These are phyloP conservation scores for Caryocar brasiliense DNA, from an alignment of 441 rosid species.

Conservation along the genomic window DNA sequence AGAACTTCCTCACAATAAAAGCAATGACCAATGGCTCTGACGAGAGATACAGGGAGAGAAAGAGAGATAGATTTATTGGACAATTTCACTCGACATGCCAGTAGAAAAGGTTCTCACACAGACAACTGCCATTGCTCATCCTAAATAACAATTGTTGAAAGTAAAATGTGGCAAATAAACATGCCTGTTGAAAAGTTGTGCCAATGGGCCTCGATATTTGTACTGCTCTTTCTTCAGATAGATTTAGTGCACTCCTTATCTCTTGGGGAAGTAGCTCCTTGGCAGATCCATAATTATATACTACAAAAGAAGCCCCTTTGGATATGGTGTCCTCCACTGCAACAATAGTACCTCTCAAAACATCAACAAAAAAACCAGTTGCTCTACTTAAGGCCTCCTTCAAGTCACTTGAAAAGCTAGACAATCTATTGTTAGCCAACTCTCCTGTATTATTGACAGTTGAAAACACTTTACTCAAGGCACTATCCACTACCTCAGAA, in stretches of 20 bases:
- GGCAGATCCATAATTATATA: constrained; percentile 55
- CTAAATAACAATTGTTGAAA: background rate
- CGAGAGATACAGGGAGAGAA: background rate
- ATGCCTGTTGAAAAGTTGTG: constrained; percentile 60
- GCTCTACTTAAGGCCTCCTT: constrained; percentile 52
- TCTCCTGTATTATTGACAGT: constrained; percentile 47
- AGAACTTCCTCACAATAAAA: background rate
- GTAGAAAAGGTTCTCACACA: background rate
- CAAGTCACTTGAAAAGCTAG: constrained; percentile 43
- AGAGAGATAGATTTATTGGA: background rate
- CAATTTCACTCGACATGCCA: background rate
- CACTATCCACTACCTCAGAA: constrained; percentile 50
- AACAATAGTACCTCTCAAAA: constrained; percentile 50
- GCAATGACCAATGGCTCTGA: background rate
- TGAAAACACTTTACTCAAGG: constrained; percentile 36
- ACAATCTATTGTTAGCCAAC: constrained; percentile 34
- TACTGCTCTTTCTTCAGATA: constrained; percentile 55
- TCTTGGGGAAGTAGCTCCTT: constrained; percentile 70
- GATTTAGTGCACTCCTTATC: constrained; percentile 38
- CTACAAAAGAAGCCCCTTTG: constrained; percentile 59
- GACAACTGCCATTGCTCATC: background rate
- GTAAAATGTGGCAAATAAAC: background rate
- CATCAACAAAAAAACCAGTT: constrained; percentile 37
- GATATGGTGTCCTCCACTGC: constrained; percentile 50
- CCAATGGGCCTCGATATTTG: constrained; percentile 52